Percentiles rank a stretch among this genome's conserved stretches.
phyloP scores from a whole-genome alignment of 2,329 filamentous ascomycete species.

The Emergomyces pasteurianus region DNA sequence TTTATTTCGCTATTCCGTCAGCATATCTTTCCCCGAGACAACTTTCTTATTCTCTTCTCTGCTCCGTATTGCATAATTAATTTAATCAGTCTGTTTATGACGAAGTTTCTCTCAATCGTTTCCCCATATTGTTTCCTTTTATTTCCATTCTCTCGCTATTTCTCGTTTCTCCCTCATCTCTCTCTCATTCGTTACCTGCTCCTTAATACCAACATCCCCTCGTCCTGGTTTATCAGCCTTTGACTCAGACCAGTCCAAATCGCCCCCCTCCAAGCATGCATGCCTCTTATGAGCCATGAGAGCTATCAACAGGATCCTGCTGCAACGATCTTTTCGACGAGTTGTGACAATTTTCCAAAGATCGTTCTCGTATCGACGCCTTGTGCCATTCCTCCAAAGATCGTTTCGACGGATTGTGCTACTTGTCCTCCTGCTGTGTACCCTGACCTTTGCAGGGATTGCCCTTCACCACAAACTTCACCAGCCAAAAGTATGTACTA shows the following conservation, averaged over 20 bases:
- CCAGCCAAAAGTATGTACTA: background rate
- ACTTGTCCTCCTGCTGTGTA: background rate
- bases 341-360: no score
- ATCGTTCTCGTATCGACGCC: no score
- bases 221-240: background rate
- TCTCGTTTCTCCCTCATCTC: background rate
- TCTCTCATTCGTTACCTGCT: background rate
- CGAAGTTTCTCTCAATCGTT: background rate
- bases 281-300: background rate
- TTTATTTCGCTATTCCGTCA: no score
- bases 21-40: no score
- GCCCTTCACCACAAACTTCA: background rate
- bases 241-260: background rate
- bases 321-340: no score
- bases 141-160: background rate
- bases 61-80: no score
- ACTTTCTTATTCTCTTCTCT: no score
- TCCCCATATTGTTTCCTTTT: no score
- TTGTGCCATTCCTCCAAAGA: no score
- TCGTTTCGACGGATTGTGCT: background rate
- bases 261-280: background rate
- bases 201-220: background rate
- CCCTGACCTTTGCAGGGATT: background rate
- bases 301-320: background rate
- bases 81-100: no score